These are phyloP conservation scores for Solanum dulcamara DNA, from an alignment of 257 asterid species.

Conservation along the genomic window DNA sequence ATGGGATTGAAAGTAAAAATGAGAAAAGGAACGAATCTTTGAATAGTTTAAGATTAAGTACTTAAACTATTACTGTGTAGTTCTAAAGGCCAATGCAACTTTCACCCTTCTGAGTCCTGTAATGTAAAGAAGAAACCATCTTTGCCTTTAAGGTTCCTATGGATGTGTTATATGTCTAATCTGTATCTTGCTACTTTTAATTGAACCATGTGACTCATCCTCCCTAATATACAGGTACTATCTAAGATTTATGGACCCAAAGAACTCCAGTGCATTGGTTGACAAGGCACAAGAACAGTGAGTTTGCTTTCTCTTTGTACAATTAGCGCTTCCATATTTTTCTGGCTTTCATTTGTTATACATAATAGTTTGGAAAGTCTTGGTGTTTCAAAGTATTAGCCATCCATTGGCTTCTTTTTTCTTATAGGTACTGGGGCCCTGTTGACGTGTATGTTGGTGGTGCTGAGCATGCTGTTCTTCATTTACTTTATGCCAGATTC, in stretches of 20 bases:
- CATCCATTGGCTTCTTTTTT: neutral
- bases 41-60: neutral
- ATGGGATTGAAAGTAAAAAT: neutral
- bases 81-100: neutral
- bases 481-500: constrained; percentile 95
- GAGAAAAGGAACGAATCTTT: neutral
- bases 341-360: neutral
- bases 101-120: neutral
- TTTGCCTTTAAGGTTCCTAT: neutral
- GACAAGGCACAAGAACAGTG: constrained; percentile 81
- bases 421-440: constrained; percentile 91
- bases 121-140: neutral
- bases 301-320: constrained; percentile 6
- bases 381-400: neutral
- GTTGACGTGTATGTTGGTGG: constrained; percentile 98
- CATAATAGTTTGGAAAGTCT: neutral
- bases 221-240: constrained; percentile 60
- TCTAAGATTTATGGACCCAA: constrained; percentile 95
- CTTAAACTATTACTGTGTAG: neutral
- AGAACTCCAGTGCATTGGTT: constrained; percentile 62
- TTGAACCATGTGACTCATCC: neutral
- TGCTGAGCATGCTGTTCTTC: constrained; percentile 99
- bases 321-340: neutral
- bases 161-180: neutral
- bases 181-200: neutral